These are phyloP conservation scores for Boletus semigastroideus DNA, from an alignment of 1,284 basidiomycete species.

Conservation along the genomic window DNA sequence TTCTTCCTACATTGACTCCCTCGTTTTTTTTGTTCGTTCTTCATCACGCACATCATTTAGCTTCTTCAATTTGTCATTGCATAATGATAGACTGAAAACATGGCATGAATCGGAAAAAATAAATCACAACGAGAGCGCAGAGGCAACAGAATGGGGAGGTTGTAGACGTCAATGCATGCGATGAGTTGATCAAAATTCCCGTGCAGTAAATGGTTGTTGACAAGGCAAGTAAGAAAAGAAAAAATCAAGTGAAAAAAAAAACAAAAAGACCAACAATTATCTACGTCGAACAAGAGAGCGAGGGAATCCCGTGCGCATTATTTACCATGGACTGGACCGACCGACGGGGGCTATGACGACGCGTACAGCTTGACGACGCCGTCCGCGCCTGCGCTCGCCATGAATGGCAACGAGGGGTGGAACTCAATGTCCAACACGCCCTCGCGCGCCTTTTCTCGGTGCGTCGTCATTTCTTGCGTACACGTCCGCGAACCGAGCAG, in stretches of 20 bases:
- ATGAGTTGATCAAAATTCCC: slow-evolving; percentile 25
- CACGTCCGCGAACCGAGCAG: slow-evolving; percentile 78
- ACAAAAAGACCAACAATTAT: background rate
- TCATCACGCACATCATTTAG: background rate
- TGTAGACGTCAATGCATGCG: slow-evolving; percentile 11
- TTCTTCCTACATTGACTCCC: background rate
- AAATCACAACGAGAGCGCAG: slow-evolving; percentile 1
- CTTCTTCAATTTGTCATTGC: background rate
- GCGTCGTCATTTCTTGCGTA: slow-evolving; percentile 86
- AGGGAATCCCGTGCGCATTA: background rate
- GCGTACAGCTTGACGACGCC: slow-evolving; percentile 92
- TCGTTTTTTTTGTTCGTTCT: background rate
- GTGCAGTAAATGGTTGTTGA: slow-evolving; percentile 29
- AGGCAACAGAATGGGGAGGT: slow-evolving; percentile 2
- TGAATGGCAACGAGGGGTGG: slow-evolving; percentile 81
- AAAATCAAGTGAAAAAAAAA: background rate
- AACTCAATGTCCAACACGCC: slow-evolving; percentile 89
- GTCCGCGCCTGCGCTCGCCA: slow-evolving; percentile 93
- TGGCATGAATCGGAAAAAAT: background rate
- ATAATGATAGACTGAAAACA: background rate
- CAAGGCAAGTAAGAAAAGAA: slow-evolving; percentile 2
- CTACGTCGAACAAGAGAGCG: slow-evolving; percentile 10
- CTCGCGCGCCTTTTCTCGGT: slow-evolving; percentile 86
- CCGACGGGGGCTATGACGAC: slow-evolving; percentile 51
- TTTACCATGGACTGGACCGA: too few relatives aligned